Conservation (phyloP, 2,329 filamentous ascomycete genomes). For the Exserohilum rostratum region DNA sequence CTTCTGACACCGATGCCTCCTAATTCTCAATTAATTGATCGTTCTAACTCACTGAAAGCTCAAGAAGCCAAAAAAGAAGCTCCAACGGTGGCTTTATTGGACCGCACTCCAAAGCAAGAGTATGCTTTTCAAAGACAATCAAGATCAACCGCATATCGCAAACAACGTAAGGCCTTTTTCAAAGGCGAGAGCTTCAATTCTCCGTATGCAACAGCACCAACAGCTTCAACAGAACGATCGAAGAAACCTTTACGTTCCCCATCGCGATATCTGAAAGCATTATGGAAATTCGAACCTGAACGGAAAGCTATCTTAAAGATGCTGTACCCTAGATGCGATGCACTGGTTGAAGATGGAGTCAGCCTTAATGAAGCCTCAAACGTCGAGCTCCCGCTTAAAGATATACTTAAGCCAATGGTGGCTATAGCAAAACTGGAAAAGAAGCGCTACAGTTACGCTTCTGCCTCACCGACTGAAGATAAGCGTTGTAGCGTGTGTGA, state of each 20-base stretch:
- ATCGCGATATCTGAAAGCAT: conserved; percentile 5
- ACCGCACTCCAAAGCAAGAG: conserved; percentile 2
- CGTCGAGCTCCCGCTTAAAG: background rate
- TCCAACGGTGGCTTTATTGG: background rate
- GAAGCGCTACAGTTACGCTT: background rate
- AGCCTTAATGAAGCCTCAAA: background rate
- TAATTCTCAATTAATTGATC: conserved; percentile 1
- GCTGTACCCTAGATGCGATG: background rate
- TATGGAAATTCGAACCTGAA: conserved; percentile 4
- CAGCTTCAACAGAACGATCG: background rate
- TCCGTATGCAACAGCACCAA: background rate
- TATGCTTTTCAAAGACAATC: conserved; percentile 9
- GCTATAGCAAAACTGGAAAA: background rate
- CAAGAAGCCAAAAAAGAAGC: background rate
- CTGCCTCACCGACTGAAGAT: background rate
- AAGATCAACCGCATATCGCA: conserved; percentile 1
- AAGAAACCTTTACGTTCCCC: background rate
- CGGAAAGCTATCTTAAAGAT: background rate
- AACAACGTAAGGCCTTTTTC: conserved; percentile 6
- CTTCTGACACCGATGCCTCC: conserved; percentile 4
- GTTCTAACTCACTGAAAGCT: background rate
- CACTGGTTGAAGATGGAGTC: no score
- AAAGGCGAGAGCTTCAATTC: background rate
- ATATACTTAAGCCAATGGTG: conserved; percentile 3
- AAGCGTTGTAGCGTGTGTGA: background rate